phyloP scores from a whole-genome alignment of 176 grass and related monocot species.

The Lolium rigidum region DNA sequence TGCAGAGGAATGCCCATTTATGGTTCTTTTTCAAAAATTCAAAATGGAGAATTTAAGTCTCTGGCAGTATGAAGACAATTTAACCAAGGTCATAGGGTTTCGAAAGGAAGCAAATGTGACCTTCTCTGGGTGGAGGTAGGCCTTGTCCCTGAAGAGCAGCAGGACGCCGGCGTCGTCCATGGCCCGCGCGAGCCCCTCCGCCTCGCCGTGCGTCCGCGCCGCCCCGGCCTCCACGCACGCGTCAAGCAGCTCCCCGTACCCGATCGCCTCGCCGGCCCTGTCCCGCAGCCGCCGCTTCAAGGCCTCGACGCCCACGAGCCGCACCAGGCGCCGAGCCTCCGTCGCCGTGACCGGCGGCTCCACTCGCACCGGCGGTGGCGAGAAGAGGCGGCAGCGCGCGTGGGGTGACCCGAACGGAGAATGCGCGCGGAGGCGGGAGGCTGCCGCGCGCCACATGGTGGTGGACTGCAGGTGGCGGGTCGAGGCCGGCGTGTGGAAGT shows the following conservation, averaged over 20 bases:
- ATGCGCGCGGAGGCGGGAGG: conserved; percentile 12
- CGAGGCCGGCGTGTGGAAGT: background rate
- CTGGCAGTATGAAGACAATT: background rate
- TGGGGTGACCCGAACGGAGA: background rate
- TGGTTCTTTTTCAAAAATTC: background rate
- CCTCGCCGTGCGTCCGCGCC: conserved; percentile 53
- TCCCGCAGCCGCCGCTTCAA: conserved; percentile 46
- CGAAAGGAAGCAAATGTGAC: conserved; percentile 29
- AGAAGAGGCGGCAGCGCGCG: background rate
- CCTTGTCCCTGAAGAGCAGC: conserved; percentile 71
- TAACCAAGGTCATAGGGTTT: background rate
- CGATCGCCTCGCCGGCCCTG: conserved; percentile 45
- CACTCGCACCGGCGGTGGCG: background rate
- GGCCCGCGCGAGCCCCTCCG: conserved; percentile 44
- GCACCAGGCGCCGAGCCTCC: conserved; percentile 52
- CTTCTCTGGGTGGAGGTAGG: conserved; percentile 75
- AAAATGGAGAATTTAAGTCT: background rate
- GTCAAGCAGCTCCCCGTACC: conserved; percentile 58
- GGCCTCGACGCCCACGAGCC: conserved; percentile 48
- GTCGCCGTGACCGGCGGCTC: conserved; percentile 25
- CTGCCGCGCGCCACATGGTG: background rate
- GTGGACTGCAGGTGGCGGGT: background rate
- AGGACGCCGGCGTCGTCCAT: conserved; percentile 69
- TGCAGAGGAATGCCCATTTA: background rate
- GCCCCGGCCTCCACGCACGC: conserved; percentile 58